Evolutionary conservation across 2,329 filamentous ascomycete genomes (phyloP).

Genomic region (Trichophyton rubrum): DNA sequence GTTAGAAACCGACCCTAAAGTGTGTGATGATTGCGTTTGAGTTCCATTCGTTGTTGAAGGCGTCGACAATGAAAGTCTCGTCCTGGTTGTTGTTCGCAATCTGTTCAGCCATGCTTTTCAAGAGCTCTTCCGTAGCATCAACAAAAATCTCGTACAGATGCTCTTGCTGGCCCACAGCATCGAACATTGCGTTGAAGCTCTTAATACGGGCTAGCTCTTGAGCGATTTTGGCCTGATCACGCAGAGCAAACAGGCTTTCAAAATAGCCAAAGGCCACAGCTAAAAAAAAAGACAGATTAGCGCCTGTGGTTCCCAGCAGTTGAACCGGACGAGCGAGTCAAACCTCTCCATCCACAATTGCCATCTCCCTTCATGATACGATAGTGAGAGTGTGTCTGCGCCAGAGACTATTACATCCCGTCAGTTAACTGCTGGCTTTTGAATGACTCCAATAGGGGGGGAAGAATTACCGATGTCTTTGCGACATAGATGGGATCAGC

Average conservation of each 20-base stretch:
- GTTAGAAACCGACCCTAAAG: conserved; percentile 42
- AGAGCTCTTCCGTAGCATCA: conserved; percentile 57
- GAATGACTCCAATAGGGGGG: not conserved
- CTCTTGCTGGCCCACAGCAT: conserved; percentile 54
- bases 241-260: conserved; percentile 62
- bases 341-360: conserved; percentile 96
- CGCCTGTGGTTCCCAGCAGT: conserved; percentile 4
- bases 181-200: conserved; percentile 57
- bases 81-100: conserved; percentile 44
- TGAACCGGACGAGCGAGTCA: conserved; percentile 28
- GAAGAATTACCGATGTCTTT: conserved; percentile 60
- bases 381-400: conserved; percentile 74
- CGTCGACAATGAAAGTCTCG: conserved; percentile 45
- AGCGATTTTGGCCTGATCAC: conserved; percentile 52
- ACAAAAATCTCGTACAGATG: conserved; percentile 73
- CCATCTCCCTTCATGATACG: conserved; percentile 83
- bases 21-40: conserved; percentile 78
- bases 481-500: conserved; percentile 73
- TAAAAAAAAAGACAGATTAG: conserved; percentile 32
- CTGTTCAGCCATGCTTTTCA: conserved; percentile 50
- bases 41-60: conserved; percentile 59
- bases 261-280: conserved; percentile 90
- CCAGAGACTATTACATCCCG: conserved; percentile 49
- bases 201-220: conserved; percentile 61
- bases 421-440: not conserved